Percentiles rank a stretch among this genome's conserved stretches.
Conservation (phyloP, 2,329 filamentous ascomycete species). For the Septoria linicola region DNA sequence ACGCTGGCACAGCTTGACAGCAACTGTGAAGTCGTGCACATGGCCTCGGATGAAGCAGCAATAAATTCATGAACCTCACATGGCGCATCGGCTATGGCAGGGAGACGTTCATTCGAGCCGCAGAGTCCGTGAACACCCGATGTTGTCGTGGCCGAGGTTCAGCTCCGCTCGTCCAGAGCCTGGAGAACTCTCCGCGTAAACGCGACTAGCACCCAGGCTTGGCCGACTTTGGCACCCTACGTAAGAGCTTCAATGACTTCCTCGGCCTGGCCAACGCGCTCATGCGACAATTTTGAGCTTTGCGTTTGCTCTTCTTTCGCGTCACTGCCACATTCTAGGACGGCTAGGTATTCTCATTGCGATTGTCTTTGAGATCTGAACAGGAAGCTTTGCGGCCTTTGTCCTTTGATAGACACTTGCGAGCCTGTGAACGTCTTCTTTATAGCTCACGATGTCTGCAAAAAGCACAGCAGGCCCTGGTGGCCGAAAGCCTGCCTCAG, state of each 20-base stretch:
- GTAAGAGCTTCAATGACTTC: conserved; percentile 26
- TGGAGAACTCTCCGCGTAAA: conserved; percentile 24
- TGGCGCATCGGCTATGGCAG: neutral
- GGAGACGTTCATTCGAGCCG: neutral
- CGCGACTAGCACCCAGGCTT: conserved; percentile 24
- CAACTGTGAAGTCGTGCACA: neutral
- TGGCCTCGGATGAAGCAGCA: conserved; percentile 5
- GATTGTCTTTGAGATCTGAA: too few species aligned
- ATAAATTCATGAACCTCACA: conserved; percentile 1
- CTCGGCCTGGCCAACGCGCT: conserved; percentile 26
- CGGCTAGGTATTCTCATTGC: too few species aligned
- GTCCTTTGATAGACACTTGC: too few species aligned
- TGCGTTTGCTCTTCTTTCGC: conserved; percentile 9
- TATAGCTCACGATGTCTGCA: conserved; percentile 54
- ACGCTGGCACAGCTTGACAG: neutral
- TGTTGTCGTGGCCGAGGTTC: conserved; percentile 24
- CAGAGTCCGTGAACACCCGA: conserved; percentile 24
- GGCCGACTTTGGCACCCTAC: conserved; percentile 27
- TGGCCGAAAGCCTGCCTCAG: conserved; percentile 76
- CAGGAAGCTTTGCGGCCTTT: too few species aligned
- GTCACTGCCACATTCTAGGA: neutral
- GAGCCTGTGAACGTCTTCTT: too few species aligned
- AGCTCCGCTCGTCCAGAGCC: conserved; percentile 34
- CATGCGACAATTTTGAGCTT: conserved; percentile 27
- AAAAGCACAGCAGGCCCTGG: conserved; percentile 57